These are phyloP conservation scores for Carex littledalei DNA, from an alignment of 176 grass and related monocot species.

Conservation along the genomic window DNA sequence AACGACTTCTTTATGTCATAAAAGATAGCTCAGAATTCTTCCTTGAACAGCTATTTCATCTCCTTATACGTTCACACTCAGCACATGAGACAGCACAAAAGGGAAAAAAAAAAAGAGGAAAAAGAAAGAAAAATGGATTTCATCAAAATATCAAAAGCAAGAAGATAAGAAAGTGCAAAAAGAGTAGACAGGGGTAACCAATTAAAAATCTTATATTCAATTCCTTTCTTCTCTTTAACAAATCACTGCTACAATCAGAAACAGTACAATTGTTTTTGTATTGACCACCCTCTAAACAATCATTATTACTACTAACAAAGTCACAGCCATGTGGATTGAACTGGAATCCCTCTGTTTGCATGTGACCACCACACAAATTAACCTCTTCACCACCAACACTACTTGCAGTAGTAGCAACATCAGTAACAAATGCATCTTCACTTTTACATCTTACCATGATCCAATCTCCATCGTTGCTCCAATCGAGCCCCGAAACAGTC, in stretches of 20 bases:
- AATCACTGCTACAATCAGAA: background rate
- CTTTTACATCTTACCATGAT: conserved; percentile 15
- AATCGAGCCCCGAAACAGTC: background rate
- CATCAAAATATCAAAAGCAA: background rate
- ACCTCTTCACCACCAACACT: background rate
- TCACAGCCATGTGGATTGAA: conserved; percentile 9
- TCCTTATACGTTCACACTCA: background rate
- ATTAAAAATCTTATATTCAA: conserved; percentile 23
- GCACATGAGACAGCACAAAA: conserved; percentile 16
- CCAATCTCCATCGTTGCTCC: background rate
- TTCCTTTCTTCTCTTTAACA: conserved; percentile 18
- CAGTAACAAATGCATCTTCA: conserved; percentile 20
- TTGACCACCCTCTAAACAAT: conserved; percentile 6
- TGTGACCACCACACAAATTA: conserved; percentile 8
- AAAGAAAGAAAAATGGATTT: background rate
- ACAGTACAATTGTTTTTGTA: background rate
- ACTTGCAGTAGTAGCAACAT: background rate
- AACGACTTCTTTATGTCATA: background rate
- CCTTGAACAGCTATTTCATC: background rate
- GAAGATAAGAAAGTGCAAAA: conserved; percentile 17
- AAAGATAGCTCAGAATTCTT: background rate
- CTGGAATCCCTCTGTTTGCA: conserved; percentile 27
- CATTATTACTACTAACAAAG: background rate
- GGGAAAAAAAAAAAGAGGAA: background rate
- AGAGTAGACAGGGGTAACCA: conserved; percentile 9